Conservation (phyloP, 2,329 filamentous ascomycete species). For the Davidsoniella neocaledoniae region DNA sequence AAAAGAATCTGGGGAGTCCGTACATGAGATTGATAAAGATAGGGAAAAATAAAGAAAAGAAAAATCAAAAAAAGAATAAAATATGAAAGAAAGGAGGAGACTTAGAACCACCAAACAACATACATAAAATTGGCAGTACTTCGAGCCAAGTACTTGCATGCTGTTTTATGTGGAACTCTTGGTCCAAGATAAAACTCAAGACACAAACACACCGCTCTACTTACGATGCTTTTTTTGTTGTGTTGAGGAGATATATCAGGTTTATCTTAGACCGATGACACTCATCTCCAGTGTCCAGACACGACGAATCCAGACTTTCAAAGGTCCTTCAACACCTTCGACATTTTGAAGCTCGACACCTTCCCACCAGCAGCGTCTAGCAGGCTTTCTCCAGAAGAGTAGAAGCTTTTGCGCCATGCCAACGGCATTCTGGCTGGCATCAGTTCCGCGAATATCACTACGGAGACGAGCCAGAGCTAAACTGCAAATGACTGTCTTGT, state of each 20-base stretch:
- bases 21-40: too few species aligned
- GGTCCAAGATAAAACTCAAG: too few species aligned
- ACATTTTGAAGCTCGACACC: slow-evolving; percentile 82
- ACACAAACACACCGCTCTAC: too few species aligned
- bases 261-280: slow-evolving; percentile 45
- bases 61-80: too few species aligned
- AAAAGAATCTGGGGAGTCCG: too few species aligned
- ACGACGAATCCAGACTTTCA: slow-evolving; percentile 96
- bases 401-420: slow-evolving; percentile 98
- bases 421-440: slow-evolving; percentile 60
- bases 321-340: slow-evolving; percentile 73
- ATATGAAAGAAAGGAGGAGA: too few species aligned
- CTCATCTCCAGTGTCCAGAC: slow-evolving; percentile 99
- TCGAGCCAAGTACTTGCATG: too few species aligned
- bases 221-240: too few species aligned
- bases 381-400: slow-evolving; percentile 95
- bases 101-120: too few species aligned
- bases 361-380: slow-evolving; percentile 96
- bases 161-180: too few species aligned
- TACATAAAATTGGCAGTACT: too few species aligned
- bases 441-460: slow-evolving; percentile 74
- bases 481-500: slow-evolving; percentile 96
- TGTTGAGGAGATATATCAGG: not conserved
- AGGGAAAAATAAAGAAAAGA: too few species aligned
- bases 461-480: slow-evolving; percentile 82